Conservation (phyloP, 2,329 filamentous ascomycete genomes). For the Colletotrichum euphorbiae region DNA sequence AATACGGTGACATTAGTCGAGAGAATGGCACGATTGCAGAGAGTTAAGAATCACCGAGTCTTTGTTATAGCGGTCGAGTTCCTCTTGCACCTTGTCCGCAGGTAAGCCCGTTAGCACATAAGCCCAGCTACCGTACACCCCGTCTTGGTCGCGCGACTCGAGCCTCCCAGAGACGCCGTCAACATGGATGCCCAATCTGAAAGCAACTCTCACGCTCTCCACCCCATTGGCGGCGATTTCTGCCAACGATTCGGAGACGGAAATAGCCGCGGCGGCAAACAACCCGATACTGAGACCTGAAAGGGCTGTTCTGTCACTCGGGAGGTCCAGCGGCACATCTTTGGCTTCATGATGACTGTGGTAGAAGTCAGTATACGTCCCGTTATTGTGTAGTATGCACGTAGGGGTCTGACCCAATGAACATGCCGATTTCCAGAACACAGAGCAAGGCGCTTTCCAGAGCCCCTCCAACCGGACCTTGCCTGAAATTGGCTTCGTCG, state of each 20-base stretch:
- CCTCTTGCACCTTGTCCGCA: slow-evolving; percentile 48
- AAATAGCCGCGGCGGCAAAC: slow-evolving; percentile 54
- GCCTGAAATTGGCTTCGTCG: not conserved
- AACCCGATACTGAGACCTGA: slow-evolving; percentile 59
- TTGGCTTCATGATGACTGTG: too few species aligned
- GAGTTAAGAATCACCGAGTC: too few species aligned
- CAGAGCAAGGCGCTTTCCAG: not conserved
- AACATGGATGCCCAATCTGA: slow-evolving; percentile 59
- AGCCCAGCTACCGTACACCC: slow-evolving; percentile 52
- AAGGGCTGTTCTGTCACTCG: slow-evolving; percentile 45
- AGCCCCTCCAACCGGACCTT: not conserved
- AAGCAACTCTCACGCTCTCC: slow-evolving; percentile 56
- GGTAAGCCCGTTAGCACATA: slow-evolving; percentile 53
- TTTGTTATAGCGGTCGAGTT: slow-evolving; percentile 51
- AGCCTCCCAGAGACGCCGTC: slow-evolving; percentile 56
- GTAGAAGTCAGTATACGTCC: too few species aligned
- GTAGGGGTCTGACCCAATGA: not conserved
- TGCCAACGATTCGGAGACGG: slow-evolving; percentile 51
- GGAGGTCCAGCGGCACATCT: too few species aligned
- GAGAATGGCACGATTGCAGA: too few species aligned
- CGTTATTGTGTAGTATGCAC: too few species aligned
- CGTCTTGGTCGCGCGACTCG: slow-evolving; percentile 48
- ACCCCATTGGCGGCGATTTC: slow-evolving; percentile 56
- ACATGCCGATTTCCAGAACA: not conserved
- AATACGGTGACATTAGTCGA: slow-evolving; percentile 21